phyloP scores from a whole-genome alignment of 495 filamentous ascomycete species.

The Aspergillus hancockii region DNA sequence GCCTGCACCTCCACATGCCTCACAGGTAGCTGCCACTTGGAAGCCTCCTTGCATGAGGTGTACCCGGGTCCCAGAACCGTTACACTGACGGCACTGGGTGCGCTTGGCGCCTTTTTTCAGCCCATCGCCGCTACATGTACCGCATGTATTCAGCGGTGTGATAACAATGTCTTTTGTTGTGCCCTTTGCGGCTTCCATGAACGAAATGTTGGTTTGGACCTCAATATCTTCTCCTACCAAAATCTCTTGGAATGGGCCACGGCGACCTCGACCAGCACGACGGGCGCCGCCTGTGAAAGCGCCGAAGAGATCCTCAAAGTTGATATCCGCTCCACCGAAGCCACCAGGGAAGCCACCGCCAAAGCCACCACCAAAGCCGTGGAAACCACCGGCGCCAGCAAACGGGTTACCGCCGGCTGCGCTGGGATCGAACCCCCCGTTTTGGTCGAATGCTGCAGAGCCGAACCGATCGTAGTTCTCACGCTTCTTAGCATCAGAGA shows the following conservation, averaged over 20 bases:
- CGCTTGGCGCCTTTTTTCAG: constrained; percentile 77
- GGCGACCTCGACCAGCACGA: constrained; percentile 53
- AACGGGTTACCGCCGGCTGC: constrained; percentile 69
- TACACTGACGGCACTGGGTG: constrained; percentile 74
- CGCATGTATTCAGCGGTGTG: constrained; percentile 73
- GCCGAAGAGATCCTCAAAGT: constrained; percentile 93
- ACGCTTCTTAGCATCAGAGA: constrained; percentile 88
- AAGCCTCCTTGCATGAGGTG: constrained; percentile 91
- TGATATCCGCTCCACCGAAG: constrained; percentile 71
- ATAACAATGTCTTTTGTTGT: constrained; percentile 75
- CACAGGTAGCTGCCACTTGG: constrained; percentile 90
- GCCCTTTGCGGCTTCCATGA: constrained; percentile 95
- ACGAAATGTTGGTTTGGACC: constrained; percentile 86
- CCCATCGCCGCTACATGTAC: constrained; percentile 78
- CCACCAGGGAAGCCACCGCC: constrained; percentile 53
- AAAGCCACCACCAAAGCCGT: constrained; percentile 58
- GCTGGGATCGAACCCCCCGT: constrained; percentile 68
- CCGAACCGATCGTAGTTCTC: constrained; percentile 90
- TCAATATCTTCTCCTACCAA: constrained; percentile 91
- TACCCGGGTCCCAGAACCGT: constrained; percentile 81
- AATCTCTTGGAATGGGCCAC: constrained; percentile 70
- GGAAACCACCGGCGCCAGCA: constrained; percentile 49
- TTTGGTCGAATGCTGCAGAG: constrained; percentile 81
- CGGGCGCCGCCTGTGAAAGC: constrained; percentile 73
- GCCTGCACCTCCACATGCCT: constrained; percentile 75